Base-by-base conservation (phyloP, 2,329 filamentous ascomycete genomes). In the Leptographium procerum region DNA sequence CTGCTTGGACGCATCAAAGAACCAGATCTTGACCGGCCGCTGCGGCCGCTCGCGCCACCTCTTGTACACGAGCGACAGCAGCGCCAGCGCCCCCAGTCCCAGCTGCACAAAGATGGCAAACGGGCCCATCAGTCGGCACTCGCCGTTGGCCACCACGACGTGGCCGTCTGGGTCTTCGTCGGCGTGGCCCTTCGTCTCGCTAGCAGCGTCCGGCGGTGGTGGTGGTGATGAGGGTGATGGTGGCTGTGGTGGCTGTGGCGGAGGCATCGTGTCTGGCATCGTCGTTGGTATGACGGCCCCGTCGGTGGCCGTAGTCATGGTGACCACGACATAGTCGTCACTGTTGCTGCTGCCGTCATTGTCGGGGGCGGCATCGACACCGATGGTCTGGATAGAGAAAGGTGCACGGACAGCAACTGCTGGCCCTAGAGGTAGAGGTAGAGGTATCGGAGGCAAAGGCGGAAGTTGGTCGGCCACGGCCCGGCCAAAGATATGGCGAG, bases 1-100 rank as follows among this genome's bases (percentile, higher is more conserved):
- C 76, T 99, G 94, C 77, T 99, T 99, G 34, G 90, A 95, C 28
- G 86, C 94, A 69, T 99, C 94, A 71, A 97, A 99, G 71, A 89
- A 91, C 92, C 94, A 99, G 64, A 99, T 91, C 79, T 95, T 95
- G 68, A 97, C 69, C 1, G 92, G 92, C 58, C 94, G 82, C 70
- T 96, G 92, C 1, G 94, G 92, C 59, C 89, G 81, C 73, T 99
- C 94, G 64, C 89, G 83, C 84, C 88, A 96, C 65, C 94, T 82
- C 77, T 99, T 99, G 76, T 84, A 95, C 9, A 97, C 92, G 54
- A 99, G 80, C 1, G 91, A 89, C 57, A 92, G 76, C 56, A 97
- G 75, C 10, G 94, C 94, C 58, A 96, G 76, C 22, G 80, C 83
- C 22, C 94, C 94, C 22, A 99, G 82, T 1, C 90, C 89, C 50